Evolutionary conservation across 192 early-diverging fungal genomes (phyloP).

Genomic region (Linnemannia schmuckeri): DNA sequence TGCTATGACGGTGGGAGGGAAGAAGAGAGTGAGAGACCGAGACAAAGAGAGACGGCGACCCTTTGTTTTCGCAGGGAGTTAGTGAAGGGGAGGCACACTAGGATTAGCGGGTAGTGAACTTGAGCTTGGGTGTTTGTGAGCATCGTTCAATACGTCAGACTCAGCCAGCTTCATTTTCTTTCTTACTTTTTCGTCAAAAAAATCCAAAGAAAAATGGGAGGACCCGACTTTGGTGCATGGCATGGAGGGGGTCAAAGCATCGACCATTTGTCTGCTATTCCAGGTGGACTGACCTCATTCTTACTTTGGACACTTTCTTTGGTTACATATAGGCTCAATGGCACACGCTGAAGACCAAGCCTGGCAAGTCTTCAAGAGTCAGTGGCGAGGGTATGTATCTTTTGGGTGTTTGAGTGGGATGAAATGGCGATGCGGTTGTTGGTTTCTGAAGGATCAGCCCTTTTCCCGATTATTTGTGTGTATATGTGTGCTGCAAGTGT

Average conservation of each 20-base stretch:
- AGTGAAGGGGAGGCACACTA: not conserved
- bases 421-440: not conserved
- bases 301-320: not conserved
- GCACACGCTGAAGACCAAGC: conserved; percentile 39
- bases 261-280: not conserved
- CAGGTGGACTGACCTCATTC: not conserved
- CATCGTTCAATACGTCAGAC: not conserved
- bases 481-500: not conserved
- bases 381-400: conserved; percentile 44
- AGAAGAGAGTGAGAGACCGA: not conserved
- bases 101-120: not conserved
- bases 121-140: not conserved
- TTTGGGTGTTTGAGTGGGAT: not conserved
- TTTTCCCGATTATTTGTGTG: not conserved
- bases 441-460: not conserved
- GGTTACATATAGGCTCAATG: conserved; percentile 52
- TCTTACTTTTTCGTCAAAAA: not conserved
- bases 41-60: conserved; percentile 3
- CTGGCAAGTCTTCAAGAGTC: conserved; percentile 35
- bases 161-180: not conserved
- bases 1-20: not conserved
- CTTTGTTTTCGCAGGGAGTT: not conserved
- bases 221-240: not conserved
- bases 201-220: not conserved
- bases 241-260: not conserved